Evolutionary conservation across 169 alveolate genomes (phyloP).

Genomic region (Eimeria tenella): DNA sequence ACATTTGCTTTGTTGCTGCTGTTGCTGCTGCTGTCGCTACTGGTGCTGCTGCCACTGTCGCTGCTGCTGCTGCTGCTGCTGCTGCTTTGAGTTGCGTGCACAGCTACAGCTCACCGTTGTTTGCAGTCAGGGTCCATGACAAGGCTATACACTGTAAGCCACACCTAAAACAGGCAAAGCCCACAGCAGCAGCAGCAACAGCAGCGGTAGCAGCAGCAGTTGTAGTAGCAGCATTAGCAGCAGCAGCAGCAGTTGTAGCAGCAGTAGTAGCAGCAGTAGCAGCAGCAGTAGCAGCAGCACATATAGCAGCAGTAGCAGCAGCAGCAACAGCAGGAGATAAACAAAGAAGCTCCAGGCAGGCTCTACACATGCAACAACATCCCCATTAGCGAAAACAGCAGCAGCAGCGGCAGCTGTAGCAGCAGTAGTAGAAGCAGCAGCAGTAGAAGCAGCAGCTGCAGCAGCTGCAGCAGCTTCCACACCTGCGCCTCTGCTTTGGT

Average conservation of each 20-base stretch:
- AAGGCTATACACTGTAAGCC: constrained; percentile 50
- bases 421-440: neutral
- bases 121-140: constrained; percentile 64
- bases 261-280: neutral
- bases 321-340: neutral
- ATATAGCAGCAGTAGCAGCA: neutral
- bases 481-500: constrained; percentile 24
- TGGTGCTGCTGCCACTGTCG: neutral
- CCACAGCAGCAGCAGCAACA: no score
- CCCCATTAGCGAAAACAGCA: neutral
- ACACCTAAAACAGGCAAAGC: constrained; percentile 15
- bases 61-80: neutral
- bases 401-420: neutral
- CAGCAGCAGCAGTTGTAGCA: neutral
- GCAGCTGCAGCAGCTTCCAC: neutral
- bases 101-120: neutral
- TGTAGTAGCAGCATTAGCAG: no score
- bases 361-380: no score
- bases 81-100: neutral
- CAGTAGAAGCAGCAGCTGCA: neutral
- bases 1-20: neutral
- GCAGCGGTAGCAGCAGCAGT: no score
- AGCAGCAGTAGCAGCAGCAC: neutral
- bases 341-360: no score
- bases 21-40: neutral